phyloP scores from a whole-genome alignment of 345 rosid genomes.

The Boechera stricta region DNA sequence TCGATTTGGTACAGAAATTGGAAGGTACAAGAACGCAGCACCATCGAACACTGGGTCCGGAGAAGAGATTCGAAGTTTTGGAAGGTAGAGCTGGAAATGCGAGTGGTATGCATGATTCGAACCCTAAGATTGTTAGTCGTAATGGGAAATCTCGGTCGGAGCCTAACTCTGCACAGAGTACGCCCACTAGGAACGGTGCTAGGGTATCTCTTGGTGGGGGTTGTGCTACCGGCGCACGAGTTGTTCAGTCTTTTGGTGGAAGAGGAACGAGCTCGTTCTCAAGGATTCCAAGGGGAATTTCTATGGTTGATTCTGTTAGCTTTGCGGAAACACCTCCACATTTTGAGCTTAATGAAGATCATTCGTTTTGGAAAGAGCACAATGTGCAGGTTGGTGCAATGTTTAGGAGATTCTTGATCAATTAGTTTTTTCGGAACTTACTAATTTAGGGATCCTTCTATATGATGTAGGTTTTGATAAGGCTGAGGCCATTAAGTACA shows the following conservation, averaged over 20 bases:
- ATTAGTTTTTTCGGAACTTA: not conserved
- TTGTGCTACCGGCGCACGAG: constrained; percentile 48
- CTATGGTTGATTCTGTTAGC: constrained; percentile 49
- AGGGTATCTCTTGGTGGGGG: constrained; percentile 66
- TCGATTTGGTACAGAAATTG: constrained; percentile 46
- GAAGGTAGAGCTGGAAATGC: constrained; percentile 39
- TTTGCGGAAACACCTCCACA: constrained; percentile 55
- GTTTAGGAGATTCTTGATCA: not conserved
- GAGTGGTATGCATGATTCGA: constrained; percentile 41
- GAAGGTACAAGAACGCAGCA: constrained; percentile 45
- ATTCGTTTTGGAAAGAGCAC: constrained; percentile 83
- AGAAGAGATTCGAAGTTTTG: constrained; percentile 41
- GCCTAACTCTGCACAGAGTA: constrained; percentile 73
- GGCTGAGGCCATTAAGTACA: constrained; percentile 73
- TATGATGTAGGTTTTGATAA: constrained; percentile 71
- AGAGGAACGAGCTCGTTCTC: constrained; percentile 54
- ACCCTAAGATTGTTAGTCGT: constrained; percentile 56
- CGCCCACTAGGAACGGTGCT: constrained; percentile 67
- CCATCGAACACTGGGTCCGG: constrained; percentile 27
- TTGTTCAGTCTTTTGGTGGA: constrained; percentile 48
- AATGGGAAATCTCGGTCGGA: constrained; percentile 62
- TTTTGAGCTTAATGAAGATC: constrained; percentile 79
- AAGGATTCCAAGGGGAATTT: constrained; percentile 59
- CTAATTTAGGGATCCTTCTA: constrained; percentile 19
- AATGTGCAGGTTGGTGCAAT: constrained; percentile 79